Evolutionary conservation across 495 filamentous ascomycete genomes (phyloP).

Genomic region (Lasiosphaeria miniovina): DNA sequence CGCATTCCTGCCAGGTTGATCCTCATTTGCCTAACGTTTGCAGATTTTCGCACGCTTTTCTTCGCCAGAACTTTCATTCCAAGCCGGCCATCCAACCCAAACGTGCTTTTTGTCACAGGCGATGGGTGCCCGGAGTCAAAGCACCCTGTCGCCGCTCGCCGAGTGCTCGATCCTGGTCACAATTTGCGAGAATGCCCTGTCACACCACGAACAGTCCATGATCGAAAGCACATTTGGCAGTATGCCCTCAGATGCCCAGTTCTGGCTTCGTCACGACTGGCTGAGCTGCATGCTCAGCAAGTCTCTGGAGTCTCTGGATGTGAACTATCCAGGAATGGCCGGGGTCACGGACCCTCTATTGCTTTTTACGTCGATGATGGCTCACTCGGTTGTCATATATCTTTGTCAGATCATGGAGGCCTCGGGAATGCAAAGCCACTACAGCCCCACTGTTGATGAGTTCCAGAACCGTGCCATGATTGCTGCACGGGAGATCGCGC

Average conservation of each 20-base stretch:
- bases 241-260: constrained; percentile 27
- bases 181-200: constrained; percentile 45
- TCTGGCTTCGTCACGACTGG: constrained; percentile 50
- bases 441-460: constrained; percentile 25
- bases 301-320: constrained; percentile 34
- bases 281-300: constrained; percentile 41
- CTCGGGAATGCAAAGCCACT: constrained; percentile 19
- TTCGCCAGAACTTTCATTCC: constrained; percentile 49
- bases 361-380: constrained; percentile 41
- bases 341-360: constrained; percentile 47
- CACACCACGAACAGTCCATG: constrained; percentile 40
- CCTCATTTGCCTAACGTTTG: constrained; percentile 13
- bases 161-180: constrained; percentile 49
- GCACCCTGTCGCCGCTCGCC: constrained; percentile 40
- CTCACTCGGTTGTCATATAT: constrained; percentile 43
- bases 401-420: constrained; percentile 35
- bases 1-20: neutral
- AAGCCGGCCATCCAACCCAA: constrained; percentile 44
- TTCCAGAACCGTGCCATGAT: constrained; percentile 33
- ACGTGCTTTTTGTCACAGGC: constrained; percentile 45
- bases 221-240: constrained; percentile 21
- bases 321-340: constrained; percentile 31
- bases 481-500: constrained; percentile 42
- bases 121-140: constrained; percentile 35
- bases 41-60: constrained; percentile 47